A percentile compares a stretch with the other conserved stretches of the same genome.
Evolutionary conservation across 148 eudicot species (phyloP).

Genomic region (Rhododendron mucronatum): DNA sequence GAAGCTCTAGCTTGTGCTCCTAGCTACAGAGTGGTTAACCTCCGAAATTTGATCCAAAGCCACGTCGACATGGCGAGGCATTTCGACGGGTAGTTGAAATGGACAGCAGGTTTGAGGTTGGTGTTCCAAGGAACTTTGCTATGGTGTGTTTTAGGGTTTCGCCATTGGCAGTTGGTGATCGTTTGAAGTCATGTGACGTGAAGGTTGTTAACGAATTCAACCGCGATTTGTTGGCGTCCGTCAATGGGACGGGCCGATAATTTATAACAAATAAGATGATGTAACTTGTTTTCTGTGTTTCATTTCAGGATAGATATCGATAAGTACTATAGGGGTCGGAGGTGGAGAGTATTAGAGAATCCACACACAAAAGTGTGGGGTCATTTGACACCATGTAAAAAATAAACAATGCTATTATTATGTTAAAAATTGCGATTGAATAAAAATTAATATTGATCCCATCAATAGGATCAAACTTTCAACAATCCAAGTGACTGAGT

Average conservation of each 20-base stretch:
- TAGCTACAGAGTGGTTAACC: too few relatives aligned
- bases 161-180: not conserved
- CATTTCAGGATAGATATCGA: too few relatives aligned
- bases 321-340: too few relatives aligned
- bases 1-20: too few relatives aligned
- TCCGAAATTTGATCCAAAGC: not conserved
- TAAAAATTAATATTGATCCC: too few relatives aligned
- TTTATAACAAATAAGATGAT: not conserved
- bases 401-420: too few relatives aligned
- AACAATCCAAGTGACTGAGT: too few relatives aligned
- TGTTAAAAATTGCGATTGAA: too few relatives aligned
- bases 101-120: not conserved
- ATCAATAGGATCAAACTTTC: too few relatives aligned
- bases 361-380: too few relatives aligned
- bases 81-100: not conserved
- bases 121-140: not conserved
- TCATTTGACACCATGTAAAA: too few relatives aligned
- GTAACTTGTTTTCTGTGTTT: not conserved
- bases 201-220: not conserved
- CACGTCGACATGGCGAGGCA: not conserved
- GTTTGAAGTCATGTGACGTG: not conserved
- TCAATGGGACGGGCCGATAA: not conserved
- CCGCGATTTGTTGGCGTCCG: not conserved
- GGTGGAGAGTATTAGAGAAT: too few relatives aligned
- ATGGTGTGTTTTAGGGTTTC: not conserved